Conservation (phyloP, 2,329 filamentous ascomycete genomes). For the Pestalotiopsis sp. region DNA sequence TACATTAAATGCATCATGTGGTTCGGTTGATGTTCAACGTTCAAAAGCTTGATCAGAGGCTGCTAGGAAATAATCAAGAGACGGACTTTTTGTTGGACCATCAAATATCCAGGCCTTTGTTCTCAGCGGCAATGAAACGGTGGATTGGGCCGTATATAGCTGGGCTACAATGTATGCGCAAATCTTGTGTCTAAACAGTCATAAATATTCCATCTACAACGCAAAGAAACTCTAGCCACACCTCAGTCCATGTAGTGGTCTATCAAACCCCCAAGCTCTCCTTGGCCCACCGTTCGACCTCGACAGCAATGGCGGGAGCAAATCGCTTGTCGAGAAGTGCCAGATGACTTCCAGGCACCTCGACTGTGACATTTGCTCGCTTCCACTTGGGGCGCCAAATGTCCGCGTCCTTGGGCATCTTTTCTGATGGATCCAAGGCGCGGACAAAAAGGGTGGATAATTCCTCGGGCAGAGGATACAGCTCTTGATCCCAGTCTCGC, state of each 20-base stretch:
- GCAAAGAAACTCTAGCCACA: no score
- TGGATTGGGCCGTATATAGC: no score
- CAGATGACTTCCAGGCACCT: conserved; percentile 12
- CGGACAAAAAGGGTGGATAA: conserved; percentile 7
- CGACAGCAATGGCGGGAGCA: conserved; percentile 11
- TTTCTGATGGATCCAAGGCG: conserved; percentile 6
- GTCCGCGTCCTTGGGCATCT: conserved; percentile 9
- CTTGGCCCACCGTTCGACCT: conserved; percentile 11
- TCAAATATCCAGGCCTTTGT: no score
- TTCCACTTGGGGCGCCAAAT: conserved; percentile 11
- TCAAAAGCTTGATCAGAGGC: no score
- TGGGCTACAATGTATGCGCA: no score
- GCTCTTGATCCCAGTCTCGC: conserved; percentile 9
- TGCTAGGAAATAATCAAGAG: no score
- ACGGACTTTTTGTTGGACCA: no score
- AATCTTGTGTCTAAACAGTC: no score
- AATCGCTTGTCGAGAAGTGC: conserved; percentile 12
- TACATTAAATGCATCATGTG: no score
- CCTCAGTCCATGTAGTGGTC: neutral
- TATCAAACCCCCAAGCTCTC: conserved; percentile 1
- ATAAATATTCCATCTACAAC: no score
- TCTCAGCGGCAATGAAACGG: no score
- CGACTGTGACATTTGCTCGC: conserved; percentile 7
- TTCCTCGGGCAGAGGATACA: conserved; percentile 11
- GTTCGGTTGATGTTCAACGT: no score